These are phyloP conservation scores for Phytomonas francai DNA, from an alignment of 208 protist species.

Conservation along the genomic window DNA sequence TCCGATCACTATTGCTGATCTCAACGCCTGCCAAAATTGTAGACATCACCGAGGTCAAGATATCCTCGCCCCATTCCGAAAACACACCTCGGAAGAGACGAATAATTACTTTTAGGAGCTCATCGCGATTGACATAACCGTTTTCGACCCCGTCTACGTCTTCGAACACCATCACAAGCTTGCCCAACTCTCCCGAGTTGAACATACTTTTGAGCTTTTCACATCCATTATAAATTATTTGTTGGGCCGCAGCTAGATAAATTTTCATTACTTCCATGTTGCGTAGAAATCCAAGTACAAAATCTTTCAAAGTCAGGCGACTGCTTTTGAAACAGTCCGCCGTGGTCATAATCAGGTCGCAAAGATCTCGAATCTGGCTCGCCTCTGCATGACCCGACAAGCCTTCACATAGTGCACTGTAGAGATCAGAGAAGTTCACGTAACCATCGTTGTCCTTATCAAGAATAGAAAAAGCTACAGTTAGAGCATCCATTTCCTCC, in stretches of 20 bases:
- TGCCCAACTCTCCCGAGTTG: slow-evolving; percentile 51
- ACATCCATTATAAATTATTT: slow-evolving; percentile 39
- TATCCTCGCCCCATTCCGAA: slow-evolving; percentile 55
- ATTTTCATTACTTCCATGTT: slow-evolving; percentile 52
- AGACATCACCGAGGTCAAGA: slow-evolving; percentile 47
- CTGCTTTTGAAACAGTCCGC: slow-evolving; percentile 40
- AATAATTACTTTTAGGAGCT: slow-evolving; percentile 44
- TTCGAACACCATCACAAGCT: slow-evolving; percentile 27
- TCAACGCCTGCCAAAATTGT: slow-evolving; percentile 50
- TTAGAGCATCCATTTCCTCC: slow-evolving; percentile 53
- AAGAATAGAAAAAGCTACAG: slow-evolving; percentile 59
- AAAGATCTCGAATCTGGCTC: slow-evolving; percentile 62
- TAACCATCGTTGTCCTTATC: slow-evolving; percentile 76
- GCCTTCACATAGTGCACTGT: slow-evolving; percentile 53
- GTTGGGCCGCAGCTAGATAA: slow-evolving; percentile 42
- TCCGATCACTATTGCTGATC: slow-evolving; percentile 23
- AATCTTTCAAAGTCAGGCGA: slow-evolving; percentile 45
- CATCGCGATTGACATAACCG: slow-evolving; percentile 35
- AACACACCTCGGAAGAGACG: slow-evolving; percentile 57
- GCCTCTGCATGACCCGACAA: slow-evolving; percentile 25
- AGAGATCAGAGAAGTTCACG: slow-evolving; percentile 55
- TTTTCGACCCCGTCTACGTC: slow-evolving; percentile 28
- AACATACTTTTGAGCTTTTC: slow-evolving; percentile 44
- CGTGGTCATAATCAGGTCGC: slow-evolving; percentile 72
- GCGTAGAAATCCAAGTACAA: slow-evolving; percentile 49